Percentiles rank a stretch among this genome's conserved stretches.
Evolutionary conservation across 176 grass and related monocot genomes (phyloP).

Genomic region (Hyparrhenia diplandra): DNA sequence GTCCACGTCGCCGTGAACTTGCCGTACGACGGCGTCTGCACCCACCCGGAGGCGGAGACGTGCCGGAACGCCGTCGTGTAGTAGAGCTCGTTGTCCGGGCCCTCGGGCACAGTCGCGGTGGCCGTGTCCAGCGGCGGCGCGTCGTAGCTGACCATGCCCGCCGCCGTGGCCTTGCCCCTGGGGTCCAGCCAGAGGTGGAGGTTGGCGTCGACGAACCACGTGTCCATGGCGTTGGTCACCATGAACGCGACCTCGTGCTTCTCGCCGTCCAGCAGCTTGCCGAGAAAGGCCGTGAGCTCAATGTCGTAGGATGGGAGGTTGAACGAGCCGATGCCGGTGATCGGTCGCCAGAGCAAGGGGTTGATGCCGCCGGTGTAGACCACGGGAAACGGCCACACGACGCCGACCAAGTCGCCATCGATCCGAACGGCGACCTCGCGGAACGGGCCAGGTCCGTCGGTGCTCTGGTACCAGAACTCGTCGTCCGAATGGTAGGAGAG

Average conservation of each 20-base stretch:
- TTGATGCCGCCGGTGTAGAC: conserved; percentile 74
- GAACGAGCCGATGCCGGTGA: conserved; percentile 84
- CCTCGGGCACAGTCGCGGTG: conserved; percentile 7
- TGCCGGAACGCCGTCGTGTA: conserved; percentile 54
- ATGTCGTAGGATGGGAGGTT: conserved; percentile 74
- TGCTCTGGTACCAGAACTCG: conserved; percentile 80
- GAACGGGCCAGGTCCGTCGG: conserved; percentile 47
- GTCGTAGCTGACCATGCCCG: conserved; percentile 43
- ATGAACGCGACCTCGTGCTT: conserved; percentile 54
- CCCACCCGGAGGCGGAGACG: conserved; percentile 59
- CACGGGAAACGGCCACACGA: conserved; percentile 85
- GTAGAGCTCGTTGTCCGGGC: conserved; percentile 22
- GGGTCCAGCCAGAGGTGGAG: conserved; percentile 86
- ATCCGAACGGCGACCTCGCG: conserved; percentile 62
- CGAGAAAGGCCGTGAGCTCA: conserved; percentile 75
- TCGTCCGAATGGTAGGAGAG: conserved; percentile 58
- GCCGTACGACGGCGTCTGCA: conserved; percentile 61
- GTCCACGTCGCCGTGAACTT: conserved; percentile 55
- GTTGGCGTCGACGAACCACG: conserved; percentile 80
- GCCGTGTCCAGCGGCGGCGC: conserved; percentile 31
- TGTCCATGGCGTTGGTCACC: conserved; percentile 54
- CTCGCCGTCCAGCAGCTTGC: conserved; percentile 53
- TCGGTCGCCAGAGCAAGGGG: conserved; percentile 68
- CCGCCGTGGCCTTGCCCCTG: conserved; percentile 31
- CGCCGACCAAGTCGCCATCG: conserved; percentile 61